Conservation (phyloP, 1,139 yeast genomes). For the Pichia sp. region DNA sequence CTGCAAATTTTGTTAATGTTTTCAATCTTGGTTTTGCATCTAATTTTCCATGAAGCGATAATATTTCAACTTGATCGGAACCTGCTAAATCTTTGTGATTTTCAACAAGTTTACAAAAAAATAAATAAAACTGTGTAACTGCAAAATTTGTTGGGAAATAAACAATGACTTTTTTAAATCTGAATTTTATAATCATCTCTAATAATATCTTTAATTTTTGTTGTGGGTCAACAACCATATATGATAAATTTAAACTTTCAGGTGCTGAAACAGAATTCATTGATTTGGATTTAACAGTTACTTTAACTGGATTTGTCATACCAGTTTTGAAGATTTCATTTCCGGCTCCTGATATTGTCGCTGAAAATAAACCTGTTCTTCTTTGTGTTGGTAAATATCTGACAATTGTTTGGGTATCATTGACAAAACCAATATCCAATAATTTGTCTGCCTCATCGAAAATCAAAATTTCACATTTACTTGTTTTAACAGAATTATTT, state of each 20-base stretch:
- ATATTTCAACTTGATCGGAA: slow-evolving; percentile 35
- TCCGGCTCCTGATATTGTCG: slow-evolving; percentile 81
- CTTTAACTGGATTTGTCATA: slow-evolving; percentile 81
- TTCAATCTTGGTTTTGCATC: slow-evolving; percentile 68
- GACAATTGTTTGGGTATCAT: slow-evolving; percentile 62
- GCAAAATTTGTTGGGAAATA: slow-evolving; percentile 87
- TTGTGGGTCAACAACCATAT: slow-evolving; percentile 55
- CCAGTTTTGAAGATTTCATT: slow-evolving; percentile 67
- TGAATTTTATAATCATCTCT: slow-evolving; percentile 45
- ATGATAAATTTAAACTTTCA: slow-evolving; percentile 54
- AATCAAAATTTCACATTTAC: slow-evolving; percentile 65
- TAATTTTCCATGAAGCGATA: slow-evolving; percentile 81
- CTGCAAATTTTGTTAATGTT: slow-evolving; percentile 57
- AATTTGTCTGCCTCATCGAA: slow-evolving; percentile 92
- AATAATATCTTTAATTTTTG: slow-evolving; percentile 55
- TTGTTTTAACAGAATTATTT: slow-evolving; percentile 43
- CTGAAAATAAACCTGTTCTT: slow-evolving; percentile 89
- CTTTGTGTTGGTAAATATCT: slow-evolving; percentile 77
- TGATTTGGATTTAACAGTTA: slow-evolving; percentile 57
- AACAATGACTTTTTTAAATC: slow-evolving; percentile 71
- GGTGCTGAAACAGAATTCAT: slow-evolving; percentile 45
- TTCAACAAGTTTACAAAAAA: slow-evolving; percentile 38
- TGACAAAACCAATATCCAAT: slow-evolving; percentile 70
- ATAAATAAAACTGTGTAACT: slow-evolving; percentile 67
- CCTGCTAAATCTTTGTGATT: slow-evolving; percentile 20